Conservation (phyloP, 2,329 filamentous ascomycete genomes). For the Calonectria pauciramosa region DNA sequence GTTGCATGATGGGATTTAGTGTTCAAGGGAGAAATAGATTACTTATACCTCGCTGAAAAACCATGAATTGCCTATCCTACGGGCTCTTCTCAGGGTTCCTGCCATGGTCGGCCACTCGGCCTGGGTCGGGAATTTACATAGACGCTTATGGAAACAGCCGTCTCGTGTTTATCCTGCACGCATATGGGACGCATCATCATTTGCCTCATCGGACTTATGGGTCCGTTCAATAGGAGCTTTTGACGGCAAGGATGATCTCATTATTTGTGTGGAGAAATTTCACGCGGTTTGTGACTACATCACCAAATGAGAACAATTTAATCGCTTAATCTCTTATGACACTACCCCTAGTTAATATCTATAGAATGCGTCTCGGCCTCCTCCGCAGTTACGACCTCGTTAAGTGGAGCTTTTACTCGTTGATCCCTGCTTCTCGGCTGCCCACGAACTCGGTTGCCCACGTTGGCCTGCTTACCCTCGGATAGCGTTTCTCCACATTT, state of each 20-base stretch:
- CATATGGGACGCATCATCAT: background rate
- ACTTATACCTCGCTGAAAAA: background rate
- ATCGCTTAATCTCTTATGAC: background rate
- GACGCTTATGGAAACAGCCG: background rate
- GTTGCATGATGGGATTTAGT: background rate
- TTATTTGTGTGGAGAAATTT: background rate
- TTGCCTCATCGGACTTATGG: background rate
- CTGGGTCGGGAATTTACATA: background rate
- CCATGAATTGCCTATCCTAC: background rate
- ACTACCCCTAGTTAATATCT: background rate
- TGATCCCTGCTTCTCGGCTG: background rate
- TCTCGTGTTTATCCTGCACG: background rate
- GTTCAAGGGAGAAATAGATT: background rate
- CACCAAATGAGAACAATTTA: background rate
- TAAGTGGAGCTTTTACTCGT: background rate
- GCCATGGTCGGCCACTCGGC: background rate
- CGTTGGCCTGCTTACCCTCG: background rate
- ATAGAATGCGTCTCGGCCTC: background rate
- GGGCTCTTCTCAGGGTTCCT: background rate
- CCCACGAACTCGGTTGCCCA: background rate
- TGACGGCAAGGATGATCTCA: background rate
- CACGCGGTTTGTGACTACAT: background rate
- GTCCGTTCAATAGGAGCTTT: background rate
- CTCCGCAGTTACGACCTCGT: background rate
- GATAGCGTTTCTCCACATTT: background rate